A percentile compares a stretch with the other conserved stretches of the same genome.
These are phyloP conservation scores for Haplosporangium sp. DNA, from an alignment of 371 early-diverging fungal species.

Conservation along the genomic window DNA sequence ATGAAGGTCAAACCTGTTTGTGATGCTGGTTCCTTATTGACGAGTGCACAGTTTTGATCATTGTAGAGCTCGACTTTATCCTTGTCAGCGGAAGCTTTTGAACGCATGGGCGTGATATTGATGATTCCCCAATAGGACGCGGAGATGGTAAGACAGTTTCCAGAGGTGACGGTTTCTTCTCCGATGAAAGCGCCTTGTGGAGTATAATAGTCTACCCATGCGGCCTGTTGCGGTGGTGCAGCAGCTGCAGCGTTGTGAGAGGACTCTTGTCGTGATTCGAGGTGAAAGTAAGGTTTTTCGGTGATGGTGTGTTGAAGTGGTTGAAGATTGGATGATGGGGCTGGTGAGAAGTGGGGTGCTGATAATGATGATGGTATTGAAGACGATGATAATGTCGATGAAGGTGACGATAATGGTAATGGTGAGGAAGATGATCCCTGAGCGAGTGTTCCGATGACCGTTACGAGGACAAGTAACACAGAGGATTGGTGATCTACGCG, in stretches of 20 bases:
- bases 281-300: not conserved
- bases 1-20: slow-evolving; percentile 12
- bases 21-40: slow-evolving; percentile 13
- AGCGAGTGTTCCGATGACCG: not conserved
- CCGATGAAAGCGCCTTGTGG: not conserved
- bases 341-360: not conserved
- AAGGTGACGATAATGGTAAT: not conserved
- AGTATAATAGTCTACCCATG: slow-evolving; percentile 28
- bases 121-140: slow-evolving; percentile 18
- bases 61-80: slow-evolving; percentile 12
- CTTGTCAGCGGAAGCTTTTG: not conserved
- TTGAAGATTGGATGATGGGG: slow-evolving; percentile 1
- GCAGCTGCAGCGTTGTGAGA: too few relatives aligned
- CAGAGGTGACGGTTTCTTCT: slow-evolving; percentile 5
- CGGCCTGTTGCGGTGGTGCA: not conserved
- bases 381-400: not conserved
- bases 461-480: not conserved
- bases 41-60: slow-evolving; percentile 6
- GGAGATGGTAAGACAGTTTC: slow-evolving; percentile 11
- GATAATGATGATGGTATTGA: not conserved
- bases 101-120: slow-evolving; percentile 7
- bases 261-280: not conserved
- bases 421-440: not conserved
- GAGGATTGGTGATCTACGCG: not conserved
- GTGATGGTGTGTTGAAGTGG: too few relatives aligned